Conservation (phyloP, 768 basidiomycete genomes). For the Suillus occidentalis region DNA sequence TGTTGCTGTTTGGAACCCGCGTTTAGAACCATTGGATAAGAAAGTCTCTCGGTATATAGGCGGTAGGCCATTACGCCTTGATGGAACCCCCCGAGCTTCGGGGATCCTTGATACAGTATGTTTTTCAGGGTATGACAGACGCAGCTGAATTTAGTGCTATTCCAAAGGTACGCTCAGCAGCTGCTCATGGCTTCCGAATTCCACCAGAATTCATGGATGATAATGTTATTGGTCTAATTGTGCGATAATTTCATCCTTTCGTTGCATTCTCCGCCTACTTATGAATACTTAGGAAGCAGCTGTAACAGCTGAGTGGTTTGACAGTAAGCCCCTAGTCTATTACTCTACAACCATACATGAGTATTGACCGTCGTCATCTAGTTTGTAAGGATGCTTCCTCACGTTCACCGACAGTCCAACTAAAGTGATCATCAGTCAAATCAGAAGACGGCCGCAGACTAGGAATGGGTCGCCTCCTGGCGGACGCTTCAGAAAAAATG, state of each 20-base stretch:
- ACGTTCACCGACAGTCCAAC: neutral
- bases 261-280: neutral
- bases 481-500: constrained; percentile 65
- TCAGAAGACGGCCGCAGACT: constrained; percentile 73
- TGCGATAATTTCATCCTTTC: constrained; percentile 26
- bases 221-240: constrained; percentile 56
- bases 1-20: constrained; percentile 59
- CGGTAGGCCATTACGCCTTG: constrained; percentile 69
- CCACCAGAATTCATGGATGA: constrained; percentile 74
- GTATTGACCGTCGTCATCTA: constrained; percentile 13
- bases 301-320: constrained; percentile 78
- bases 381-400: constrained; percentile 23
- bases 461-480: constrained; percentile 75
- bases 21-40: constrained; percentile 59
- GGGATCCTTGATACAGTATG: constrained; percentile 72
- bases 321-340: constrained; percentile 38
- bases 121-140: neutral
- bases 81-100: constrained; percentile 73
- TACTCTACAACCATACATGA: neutral
- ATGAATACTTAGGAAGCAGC: constrained; percentile 56
- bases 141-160: constrained; percentile 2
- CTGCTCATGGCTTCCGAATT: constrained; percentile 69
- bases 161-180: constrained; percentile 59
- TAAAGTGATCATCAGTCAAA: constrained; percentile 48
- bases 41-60: constrained; percentile 68